These are phyloP conservation scores for Nigrospora osmanthi DNA, from an alignment of 2,329 filamentous ascomycete genomes.

Conservation along the genomic window DNA sequence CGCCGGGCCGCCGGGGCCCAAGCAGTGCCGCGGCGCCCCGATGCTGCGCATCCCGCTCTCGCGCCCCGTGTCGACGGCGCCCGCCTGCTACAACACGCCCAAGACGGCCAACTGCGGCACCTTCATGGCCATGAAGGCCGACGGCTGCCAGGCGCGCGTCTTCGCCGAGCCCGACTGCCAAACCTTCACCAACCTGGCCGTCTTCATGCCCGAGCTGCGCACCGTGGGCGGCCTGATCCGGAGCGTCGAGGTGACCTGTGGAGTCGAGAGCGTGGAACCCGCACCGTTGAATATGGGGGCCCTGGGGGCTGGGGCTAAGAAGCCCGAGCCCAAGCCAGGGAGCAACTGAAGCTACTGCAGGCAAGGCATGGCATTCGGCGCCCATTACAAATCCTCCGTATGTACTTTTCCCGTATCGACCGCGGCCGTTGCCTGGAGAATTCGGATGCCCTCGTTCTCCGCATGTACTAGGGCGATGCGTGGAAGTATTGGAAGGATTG, in stretches of 20 bases:
- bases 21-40: conserved; percentile 23
- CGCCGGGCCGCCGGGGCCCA: conserved; percentile 24
- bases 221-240: conserved; percentile 24
- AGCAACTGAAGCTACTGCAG: too few relatives aligned
- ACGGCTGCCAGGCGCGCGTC: conserved; percentile 27
- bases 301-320: background rate
- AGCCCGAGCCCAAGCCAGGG: too few relatives aligned
- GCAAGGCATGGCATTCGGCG: too few relatives aligned
- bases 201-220: conserved; percentile 24
- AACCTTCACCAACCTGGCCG: conserved; percentile 25
- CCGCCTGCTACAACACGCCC: conserved; percentile 26
- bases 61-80: conserved; percentile 14
- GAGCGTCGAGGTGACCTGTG: conserved; percentile 26
- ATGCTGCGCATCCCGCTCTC: conserved; percentile 18
- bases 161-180: conserved; percentile 25
- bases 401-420: too few relatives aligned
- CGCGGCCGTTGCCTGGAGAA: too few relatives aligned
- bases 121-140: conserved; percentile 26
- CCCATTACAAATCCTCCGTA: too few relatives aligned
- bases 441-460: too few relatives aligned
- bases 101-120: conserved; percentile 22
- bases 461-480: too few relatives aligned
- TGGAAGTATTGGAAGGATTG: too few relatives aligned
- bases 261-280: conserved; percentile 16
- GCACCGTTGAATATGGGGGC: conserved; percentile 14